Evolutionary conservation across 768 basidiomycete species (phyloP), one percentile per base, ranked within the genome.

Genomic region (Sarcodon sp.): DNA sequence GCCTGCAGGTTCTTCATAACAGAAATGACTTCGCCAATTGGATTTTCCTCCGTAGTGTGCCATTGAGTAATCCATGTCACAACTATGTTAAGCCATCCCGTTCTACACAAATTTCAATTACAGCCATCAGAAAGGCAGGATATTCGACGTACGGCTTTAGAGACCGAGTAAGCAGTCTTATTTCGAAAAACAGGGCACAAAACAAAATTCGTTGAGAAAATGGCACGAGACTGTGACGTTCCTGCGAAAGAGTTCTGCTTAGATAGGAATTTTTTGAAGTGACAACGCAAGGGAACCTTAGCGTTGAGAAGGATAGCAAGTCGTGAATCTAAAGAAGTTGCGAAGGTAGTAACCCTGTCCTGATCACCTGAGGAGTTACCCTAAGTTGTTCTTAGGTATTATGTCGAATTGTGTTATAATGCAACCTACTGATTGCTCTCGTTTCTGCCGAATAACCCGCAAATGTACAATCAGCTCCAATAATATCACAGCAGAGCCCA

Each of bases 401-500:
- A 27, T 4, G 21, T 27, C 2, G 21, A 27, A 27, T 27, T 27
- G 4, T 4, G 21, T 2, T 27, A 27, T 13, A 41, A 41, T 1
- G 39, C 9, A 32, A 57, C 67, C 50, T 53, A 72, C 71, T n/a
- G 62, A 53, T 11, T 57, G 51, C 41, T 78, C 71, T 52, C 69
- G 75, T 13, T 56, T 50, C 46, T 69, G 64, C 11, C 73, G 64
- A 15, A 72, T 59, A 12, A 54, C 52, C 52, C 75, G 75, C 16
- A 85, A 59, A 32, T 64, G 61, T 12, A 68, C 66, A 41, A 83
- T 78, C 13, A 88, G 54, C 59, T 87, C 84, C 15, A 82, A 52
- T 45, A 83, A 53, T 27, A 87, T 54, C 11, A 78, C 68, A 18
- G 71, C 68, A 59, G 87, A 83, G 1, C 86, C 86, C 12, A 79